These are phyloP conservation scores for Samsoniella hepiali DNA, from an alignment of 2,329 filamentous ascomycete species.

Conservation along the genomic window DNA sequence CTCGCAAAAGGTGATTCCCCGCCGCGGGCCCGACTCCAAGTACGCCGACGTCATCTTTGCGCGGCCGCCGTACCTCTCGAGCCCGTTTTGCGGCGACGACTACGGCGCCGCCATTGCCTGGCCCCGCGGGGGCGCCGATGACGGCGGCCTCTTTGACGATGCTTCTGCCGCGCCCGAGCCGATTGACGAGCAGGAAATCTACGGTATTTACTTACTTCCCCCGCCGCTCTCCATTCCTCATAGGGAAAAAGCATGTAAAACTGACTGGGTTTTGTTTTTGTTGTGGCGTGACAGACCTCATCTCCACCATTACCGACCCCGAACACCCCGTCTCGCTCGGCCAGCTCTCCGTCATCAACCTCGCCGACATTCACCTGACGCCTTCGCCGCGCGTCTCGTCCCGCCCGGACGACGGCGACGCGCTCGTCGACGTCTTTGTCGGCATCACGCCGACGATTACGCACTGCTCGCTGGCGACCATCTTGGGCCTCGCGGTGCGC, in stretches of 20 bases:
- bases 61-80: slow-evolving; percentile 42
- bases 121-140: slow-evolving; percentile 38
- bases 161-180: slow-evolving; percentile 66
- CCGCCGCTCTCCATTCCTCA: too few relatives aligned
- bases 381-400: slow-evolving; percentile 31
- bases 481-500: slow-evolving; percentile 90
- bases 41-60: slow-evolving; percentile 47
- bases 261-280: background rate
- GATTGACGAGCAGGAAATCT: slow-evolving; percentile 97
- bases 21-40: slow-evolving; percentile 45
- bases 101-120: slow-evolving; percentile 25
- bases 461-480: slow-evolving; percentile 92
- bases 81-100: slow-evolving; percentile 36
- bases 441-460: slow-evolving; percentile 95
- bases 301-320: slow-evolving; percentile 91
- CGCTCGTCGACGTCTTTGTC: slow-evolving; percentile 71
- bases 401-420: slow-evolving; percentile 44
- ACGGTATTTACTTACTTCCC: slow-evolving; percentile 32
- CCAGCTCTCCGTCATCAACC: slow-evolving; percentile 88
- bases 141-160: slow-evolving; percentile 54
- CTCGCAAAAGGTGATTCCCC: slow-evolving; percentile 47
- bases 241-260: background rate
- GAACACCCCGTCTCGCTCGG: slow-evolving; percentile 94
- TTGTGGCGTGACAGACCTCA: slow-evolving; percentile 66
- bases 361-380: slow-evolving; percentile 84